phyloP scores from a whole-genome alignment of 805 yeast genomes.

The Candida anglica region DNA sequence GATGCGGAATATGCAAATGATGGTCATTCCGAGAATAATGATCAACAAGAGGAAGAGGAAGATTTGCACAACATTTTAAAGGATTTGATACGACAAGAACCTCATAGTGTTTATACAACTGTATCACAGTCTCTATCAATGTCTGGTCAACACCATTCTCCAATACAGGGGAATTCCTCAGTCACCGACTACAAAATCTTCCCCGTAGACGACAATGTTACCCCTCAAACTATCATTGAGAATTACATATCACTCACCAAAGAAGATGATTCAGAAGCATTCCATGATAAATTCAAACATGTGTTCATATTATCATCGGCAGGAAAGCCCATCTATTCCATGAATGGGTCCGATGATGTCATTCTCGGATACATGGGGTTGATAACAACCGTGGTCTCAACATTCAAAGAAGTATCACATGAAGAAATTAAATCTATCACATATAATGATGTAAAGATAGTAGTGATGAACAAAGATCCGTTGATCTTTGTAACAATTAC shows the following conservation, averaged over 20 bases:
- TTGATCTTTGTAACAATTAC: conserved; percentile 71
- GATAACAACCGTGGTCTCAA: conserved; percentile 72
- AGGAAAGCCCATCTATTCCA: conserved; percentile 83
- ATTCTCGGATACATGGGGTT: conserved; percentile 73
- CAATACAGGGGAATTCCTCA: neutral
- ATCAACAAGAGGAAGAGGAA: conserved; percentile 13
- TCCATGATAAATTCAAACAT: conserved; percentile 50
- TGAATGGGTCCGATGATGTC: conserved; percentile 67
- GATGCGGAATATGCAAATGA: no score
- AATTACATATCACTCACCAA: conserved; percentile 15
- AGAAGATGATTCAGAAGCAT: conserved; percentile 8
- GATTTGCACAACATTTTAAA: conserved; percentile 19
- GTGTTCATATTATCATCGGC: conserved; percentile 78
- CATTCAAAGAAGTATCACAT: conserved; percentile 47
- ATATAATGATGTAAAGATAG: conserved; percentile 48
- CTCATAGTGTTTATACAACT: conserved; percentile 4
- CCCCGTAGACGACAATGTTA: neutral
- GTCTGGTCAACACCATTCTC: neutral
- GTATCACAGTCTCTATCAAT: conserved; percentile 1
- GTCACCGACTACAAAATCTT: conserved; percentile 1
- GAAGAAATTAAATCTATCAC: conserved; percentile 48
- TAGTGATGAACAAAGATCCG: conserved; percentile 62
- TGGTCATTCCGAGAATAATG: conserved; percentile 5
- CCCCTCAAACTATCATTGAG: no score
- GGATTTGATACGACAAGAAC: conserved; percentile 15